Percentiles rank a stretch among this genome's conserved stretches.
Evolutionary conservation across 306 rosid genomes (phyloP).

Genomic region (Cajanus cajan): DNA sequence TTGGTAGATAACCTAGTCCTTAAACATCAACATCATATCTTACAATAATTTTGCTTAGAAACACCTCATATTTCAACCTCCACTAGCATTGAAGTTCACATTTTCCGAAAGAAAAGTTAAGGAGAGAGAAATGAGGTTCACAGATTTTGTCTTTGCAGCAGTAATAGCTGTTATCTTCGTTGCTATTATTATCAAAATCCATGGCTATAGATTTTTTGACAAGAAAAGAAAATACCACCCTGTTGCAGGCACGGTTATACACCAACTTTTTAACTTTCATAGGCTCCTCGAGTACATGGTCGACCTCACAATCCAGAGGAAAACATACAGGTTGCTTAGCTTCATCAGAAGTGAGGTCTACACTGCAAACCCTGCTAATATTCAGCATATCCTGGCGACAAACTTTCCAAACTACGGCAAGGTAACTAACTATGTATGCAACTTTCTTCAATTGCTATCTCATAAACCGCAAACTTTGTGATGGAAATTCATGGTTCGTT

Average conservation of each 20-base stretch:
- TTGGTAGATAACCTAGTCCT: not conserved
- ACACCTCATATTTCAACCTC: not conserved
- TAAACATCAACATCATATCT: not conserved
- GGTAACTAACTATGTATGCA: slow-evolving; percentile 36
- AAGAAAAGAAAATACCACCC: slow-evolving; percentile 48
- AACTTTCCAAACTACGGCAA: slow-evolving; percentile 64
- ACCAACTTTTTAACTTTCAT: slow-evolving; percentile 40
- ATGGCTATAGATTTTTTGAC: slow-evolving; percentile 10
- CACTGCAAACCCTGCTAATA: slow-evolving; percentile 63
- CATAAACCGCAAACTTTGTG: not conserved
- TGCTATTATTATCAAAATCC: slow-evolving; percentile 27
- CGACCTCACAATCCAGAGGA: slow-evolving; percentile 43
- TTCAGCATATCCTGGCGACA: slow-evolving; percentile 56
- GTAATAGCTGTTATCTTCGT: slow-evolving; percentile 16
- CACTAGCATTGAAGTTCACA: not conserved
- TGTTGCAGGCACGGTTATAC: slow-evolving; percentile 22
- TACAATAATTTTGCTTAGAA: not conserved
- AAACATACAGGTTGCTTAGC: slow-evolving; percentile 57
- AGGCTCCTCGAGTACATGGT: slow-evolving; percentile 59
- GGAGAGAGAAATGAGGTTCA: slow-evolving; percentile 11
- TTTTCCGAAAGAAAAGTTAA: not conserved
- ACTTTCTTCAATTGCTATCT: not conserved
- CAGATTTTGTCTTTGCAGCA: not conserved
- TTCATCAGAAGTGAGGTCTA: slow-evolving; percentile 54
- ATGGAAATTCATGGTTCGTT: not conserved